Evolutionary conservation across 2,329 filamentous ascomycete genomes (phyloP), one percentile per base, ranked within the genome.

Genomic region (Calcarisporium arbuscula): DNA sequence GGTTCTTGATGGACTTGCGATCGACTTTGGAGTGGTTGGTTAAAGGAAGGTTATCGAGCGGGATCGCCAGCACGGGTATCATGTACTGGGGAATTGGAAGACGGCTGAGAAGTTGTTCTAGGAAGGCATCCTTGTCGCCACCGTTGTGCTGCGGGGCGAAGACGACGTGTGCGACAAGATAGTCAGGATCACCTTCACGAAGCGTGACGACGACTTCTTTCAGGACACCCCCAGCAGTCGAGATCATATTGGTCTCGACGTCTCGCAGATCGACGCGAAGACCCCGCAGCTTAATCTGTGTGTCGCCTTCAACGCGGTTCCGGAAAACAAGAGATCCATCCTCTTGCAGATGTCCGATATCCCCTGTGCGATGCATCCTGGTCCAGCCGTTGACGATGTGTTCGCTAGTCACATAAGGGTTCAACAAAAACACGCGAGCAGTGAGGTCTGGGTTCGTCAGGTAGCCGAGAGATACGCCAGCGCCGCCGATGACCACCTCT

Each of bases 221-320:
- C 2, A 55, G 15, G 3, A 19, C 21, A 0, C 40, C 48, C 2
- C 40, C 12, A 2, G 39, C 33, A 4, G 41, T 31, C 15, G 38
- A 15, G 18, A 53, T 9, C 4, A 57, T 44, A 5, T 36, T 41
- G 11, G 32, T 35, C 26, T 50, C 52, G 3, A 58, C 36, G 2
- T 73, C 70, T 3, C 46, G 40, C 1, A 74, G 48, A 7, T 74
- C 68, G 17, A 71, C 59, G 1, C 64, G 53, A 6, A 62, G 30
- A 0, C 64, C 65, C 2, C 56, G 51, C 4, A 71, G 46, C 44
- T 70, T 71, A 40, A 69, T 44, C 20, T 66, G 60, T 1, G 53
- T 57, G 41, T 68, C 62, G 2, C 57, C 61, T 1, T 28, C 46
- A 5, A 60, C 56, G 3, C 64, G 57, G 3, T 58, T 56, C 5